Evolutionary conservation across 306 rosid species (phyloP), one percentile per base, ranked within the genome.

Genomic region (Elaeagnus macrophylla): DNA sequence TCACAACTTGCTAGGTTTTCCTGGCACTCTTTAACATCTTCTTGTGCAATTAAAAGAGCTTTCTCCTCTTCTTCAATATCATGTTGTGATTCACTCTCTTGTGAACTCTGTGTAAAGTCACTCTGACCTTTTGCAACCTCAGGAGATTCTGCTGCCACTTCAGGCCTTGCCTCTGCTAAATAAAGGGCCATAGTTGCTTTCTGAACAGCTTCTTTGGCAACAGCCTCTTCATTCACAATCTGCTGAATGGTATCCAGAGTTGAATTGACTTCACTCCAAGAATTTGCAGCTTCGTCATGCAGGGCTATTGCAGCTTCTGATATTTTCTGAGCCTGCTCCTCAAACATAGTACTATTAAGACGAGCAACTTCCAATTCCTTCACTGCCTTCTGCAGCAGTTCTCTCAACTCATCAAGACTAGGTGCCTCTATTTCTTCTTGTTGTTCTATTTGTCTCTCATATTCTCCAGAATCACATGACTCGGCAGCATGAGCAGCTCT

Each of bases 131-230:
- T 74, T 13, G 69, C 72, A 77, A 58, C 74, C 69, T 81, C 84
- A 60, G 79, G 25, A 61, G 95, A 81, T 62, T 91, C 96, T 15
- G 65, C 38, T 13, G 64, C 88, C 67, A 87, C 96, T 70, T 82
- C 89, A 73, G 84, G 89, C 80, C 89, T 82, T 12, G 99, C 95
- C 85, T 93, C 99, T 42, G 99, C 95, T 56, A 87, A 77, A 44
- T 96, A 82, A 79, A 93, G 94, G 51, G 87, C 76, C 95, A 87
- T 84, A 8, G 80, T 84, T 32, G 96, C 95, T 42, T 79, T 84
- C 57, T 84, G 96, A 78, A 84, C 89, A 50, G 80, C 83, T 75
- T 93, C 99, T 81, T 87, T 93, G 54, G 90, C 88, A 57, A 58
- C 13, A 67, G 42, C 54, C 68, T 93, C 96, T 64, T 87, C 94